Conservation (phyloP, 805 yeast genomes). For the Middelhovenomyces tepae region DNA sequence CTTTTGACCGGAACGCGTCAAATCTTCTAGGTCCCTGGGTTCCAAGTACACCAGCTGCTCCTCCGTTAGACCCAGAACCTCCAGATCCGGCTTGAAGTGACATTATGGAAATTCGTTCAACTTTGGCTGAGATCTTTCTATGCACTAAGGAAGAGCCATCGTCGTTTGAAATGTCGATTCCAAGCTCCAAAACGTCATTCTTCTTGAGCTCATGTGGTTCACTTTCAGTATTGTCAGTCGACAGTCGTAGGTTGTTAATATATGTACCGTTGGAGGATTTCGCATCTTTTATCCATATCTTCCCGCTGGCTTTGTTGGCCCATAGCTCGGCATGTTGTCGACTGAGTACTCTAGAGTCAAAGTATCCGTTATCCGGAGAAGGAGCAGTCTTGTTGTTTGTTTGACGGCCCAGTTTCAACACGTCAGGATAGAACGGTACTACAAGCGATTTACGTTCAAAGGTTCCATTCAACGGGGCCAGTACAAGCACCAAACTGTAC, state of each 20-base stretch:
- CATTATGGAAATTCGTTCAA: slow-evolving; percentile 62
- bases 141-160: slow-evolving; percentile 52
- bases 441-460: slow-evolving; percentile 70
- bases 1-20: slow-evolving; percentile 5
- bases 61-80: neutral
- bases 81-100: slow-evolving; percentile 27
- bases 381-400: slow-evolving; percentile 45
- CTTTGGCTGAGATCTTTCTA: slow-evolving; percentile 75
- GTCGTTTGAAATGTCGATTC: slow-evolving; percentile 63
- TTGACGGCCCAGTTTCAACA: slow-evolving; percentile 84
- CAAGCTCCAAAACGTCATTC: slow-evolving; percentile 88
- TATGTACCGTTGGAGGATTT: slow-evolving; percentile 94
- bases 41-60: too few relatives aligned
- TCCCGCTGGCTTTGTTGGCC: slow-evolving; percentile 55
- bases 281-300: slow-evolving; percentile 71
- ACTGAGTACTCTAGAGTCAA: slow-evolving; percentile 86
- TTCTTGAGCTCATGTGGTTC: slow-evolving; percentile 51
- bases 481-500: slow-evolving; percentile 44
- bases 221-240: slow-evolving; percentile 44
- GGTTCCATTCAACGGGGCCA: slow-evolving; percentile 71
- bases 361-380: slow-evolving; percentile 73
- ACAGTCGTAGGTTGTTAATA: slow-evolving; percentile 65
- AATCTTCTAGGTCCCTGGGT: too few relatives aligned
- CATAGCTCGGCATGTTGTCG: slow-evolving; percentile 90
- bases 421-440: slow-evolving; percentile 75